Percentiles rank a stretch among this genome's conserved stretches.
Conservation (phyloP, 2,329 filamentous ascomycete genomes). For the Chrysoporthe deuterocubensis region DNA sequence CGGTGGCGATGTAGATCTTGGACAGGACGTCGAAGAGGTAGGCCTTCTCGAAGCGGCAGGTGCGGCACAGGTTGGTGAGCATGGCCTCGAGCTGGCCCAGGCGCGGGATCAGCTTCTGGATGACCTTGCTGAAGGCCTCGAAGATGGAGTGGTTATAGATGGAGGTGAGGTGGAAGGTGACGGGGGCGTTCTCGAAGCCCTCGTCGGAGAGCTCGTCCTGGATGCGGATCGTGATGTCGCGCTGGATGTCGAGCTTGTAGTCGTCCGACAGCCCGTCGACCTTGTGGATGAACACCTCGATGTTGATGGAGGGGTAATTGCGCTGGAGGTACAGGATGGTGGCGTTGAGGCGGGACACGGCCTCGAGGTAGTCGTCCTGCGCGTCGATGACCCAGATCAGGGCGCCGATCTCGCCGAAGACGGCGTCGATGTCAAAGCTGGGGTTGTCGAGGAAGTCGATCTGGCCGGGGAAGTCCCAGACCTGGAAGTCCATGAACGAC, state of each 20-base stretch:
- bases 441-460: slow-evolving; percentile 87
- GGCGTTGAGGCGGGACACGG: slow-evolving; percentile 81
- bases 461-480: slow-evolving; percentile 96
- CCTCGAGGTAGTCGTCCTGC: slow-evolving; percentile 95
- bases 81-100: slow-evolving; percentile 91
- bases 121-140: slow-evolving; percentile 97
- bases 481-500: slow-evolving; percentile 99
- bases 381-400: slow-evolving; percentile 97
- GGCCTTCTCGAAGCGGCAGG: slow-evolving; percentile 94
- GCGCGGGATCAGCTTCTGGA: slow-evolving; percentile 94
- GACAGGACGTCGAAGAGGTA: slow-evolving; percentile 97
- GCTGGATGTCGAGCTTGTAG: slow-evolving; percentile 93
- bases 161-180: slow-evolving; percentile 94
- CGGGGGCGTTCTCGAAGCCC: slow-evolving; percentile 89
- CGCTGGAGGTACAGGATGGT: slow-evolving; percentile 90
- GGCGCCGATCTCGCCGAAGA: slow-evolving; percentile 92
- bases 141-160: slow-evolving; percentile 99
- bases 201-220: slow-evolving; percentile 94
- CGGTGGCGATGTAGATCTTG: slow-evolving; percentile 98
- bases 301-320: slow-evolving; percentile 89
- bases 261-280: slow-evolving; percentile 97
- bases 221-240: slow-evolving; percentile 94
- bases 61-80: slow-evolving; percentile 90
- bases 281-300: slow-evolving; percentile 99
- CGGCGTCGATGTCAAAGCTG: slow-evolving; percentile 86